phyloP scores from a whole-genome alignment of 345 rosid species.

The Brassica cretica region DNA sequence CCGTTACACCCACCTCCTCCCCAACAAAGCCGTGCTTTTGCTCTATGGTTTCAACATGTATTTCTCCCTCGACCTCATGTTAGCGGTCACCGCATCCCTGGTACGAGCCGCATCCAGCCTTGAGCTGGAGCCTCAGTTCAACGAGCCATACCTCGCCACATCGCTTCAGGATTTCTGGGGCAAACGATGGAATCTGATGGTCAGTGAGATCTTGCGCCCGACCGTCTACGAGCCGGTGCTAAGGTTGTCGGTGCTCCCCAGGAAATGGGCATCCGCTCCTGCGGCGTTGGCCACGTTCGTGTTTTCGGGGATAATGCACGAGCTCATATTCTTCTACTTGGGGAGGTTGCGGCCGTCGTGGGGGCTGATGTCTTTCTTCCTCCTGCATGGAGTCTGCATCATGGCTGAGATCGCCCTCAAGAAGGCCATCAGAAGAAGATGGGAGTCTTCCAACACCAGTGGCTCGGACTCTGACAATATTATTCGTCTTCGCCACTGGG shows the following conservation, averaged over 20 bases:
- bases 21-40: not conserved
- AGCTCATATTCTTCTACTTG: slow-evolving; percentile 12
- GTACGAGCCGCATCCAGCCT: not conserved
- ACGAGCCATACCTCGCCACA: slow-evolving; percentile 8
- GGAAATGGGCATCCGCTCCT: not conserved
- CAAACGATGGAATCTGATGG: slow-evolving; percentile 9
- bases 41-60: slow-evolving; percentile 9
- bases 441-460: not conserved
- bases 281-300: not conserved
- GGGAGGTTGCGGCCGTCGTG: slow-evolving; percentile 8
- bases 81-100: slow-evolving; percentile 8
- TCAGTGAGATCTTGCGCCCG: slow-evolving; percentile 11
- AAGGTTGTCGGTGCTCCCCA: not conserved
- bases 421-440: slow-evolving; percentile 2
- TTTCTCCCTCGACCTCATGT: not conserved
- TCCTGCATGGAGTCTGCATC: not conserved
- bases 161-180: slow-evolving; percentile 15
- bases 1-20: not conserved
- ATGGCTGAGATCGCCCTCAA: slow-evolving; percentile 10
- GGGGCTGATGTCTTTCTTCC: slow-evolving; percentile 15
- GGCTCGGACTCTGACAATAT: not conserved
- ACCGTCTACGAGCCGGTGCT: slow-evolving; percentile 2
- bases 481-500: not conserved
- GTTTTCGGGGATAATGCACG: slow-evolving; percentile 4
- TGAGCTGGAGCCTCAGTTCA: slow-evolving; percentile 1